A percentile compares a stretch with the other conserved stretches of the same genome.
Conservation (phyloP, 2,329 filamentous ascomycete genomes). For the Colletotrichum gigasporum region DNA sequence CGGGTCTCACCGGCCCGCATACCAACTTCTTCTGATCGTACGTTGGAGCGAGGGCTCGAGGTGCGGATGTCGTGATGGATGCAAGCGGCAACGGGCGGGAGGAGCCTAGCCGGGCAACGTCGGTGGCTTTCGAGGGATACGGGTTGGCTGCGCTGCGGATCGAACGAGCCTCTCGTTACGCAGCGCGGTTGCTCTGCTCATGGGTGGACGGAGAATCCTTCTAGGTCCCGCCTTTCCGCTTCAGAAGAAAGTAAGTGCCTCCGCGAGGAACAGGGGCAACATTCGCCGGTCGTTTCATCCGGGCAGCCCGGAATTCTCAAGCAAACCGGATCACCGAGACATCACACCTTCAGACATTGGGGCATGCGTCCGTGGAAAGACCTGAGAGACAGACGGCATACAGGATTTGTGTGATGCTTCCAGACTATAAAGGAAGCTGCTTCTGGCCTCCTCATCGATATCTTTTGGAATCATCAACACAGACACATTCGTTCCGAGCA, state of each 20-base stretch:
- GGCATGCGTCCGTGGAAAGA: too few species aligned
- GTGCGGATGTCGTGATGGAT: background rate
- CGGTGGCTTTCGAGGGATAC: background rate
- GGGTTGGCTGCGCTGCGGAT: too few species aligned
- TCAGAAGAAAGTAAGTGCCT: too few species aligned
- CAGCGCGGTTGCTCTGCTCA: too few species aligned
- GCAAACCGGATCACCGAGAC: too few species aligned
- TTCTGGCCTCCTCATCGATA: background rate
- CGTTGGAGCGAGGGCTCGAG: background rate
- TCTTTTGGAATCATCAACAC: background rate
- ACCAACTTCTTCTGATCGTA: background rate
- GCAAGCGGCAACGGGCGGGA: background rate
- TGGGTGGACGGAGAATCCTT: too few species aligned
- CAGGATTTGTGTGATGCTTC: too few species aligned
- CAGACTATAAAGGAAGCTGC: background rate
- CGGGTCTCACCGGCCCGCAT: background rate
- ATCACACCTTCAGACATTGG: too few species aligned
- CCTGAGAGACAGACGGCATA: too few species aligned
- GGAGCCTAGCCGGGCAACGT: background rate
- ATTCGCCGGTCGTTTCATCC: constrained; percentile 4
- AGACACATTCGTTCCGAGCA: background rate
- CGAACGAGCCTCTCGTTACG: too few species aligned
- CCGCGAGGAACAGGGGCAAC: background rate
- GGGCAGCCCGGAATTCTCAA: background rate
- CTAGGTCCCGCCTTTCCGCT: too few species aligned